Evolutionary conservation across 2,329 filamentous ascomycete genomes (phyloP), one percentile per base, ranked within the genome.

Genomic region (Penicillium brasilianum): DNA sequence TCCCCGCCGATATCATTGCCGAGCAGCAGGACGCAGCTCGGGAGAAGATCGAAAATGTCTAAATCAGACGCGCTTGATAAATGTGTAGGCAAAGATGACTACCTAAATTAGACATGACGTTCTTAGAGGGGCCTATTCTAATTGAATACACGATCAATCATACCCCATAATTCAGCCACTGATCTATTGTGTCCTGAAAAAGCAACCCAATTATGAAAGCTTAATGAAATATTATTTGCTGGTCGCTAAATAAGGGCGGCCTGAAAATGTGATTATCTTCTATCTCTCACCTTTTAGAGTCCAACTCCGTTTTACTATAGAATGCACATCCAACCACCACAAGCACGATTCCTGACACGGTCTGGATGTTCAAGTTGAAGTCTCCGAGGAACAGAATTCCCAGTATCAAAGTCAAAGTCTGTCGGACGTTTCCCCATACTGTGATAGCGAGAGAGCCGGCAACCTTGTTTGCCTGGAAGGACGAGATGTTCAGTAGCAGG

Each of bases 1-100:
- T 79, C 44, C 77, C 77, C 1, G 77, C 77, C 3, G 77, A 79
- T 58, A 66, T 78, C 10, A 74, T 79, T 53, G 69, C 73, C 2
- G 75, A 77, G 55, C 66, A 74, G 62, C 71, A 75, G 39, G 25
- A 61, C 56, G 68, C 63, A 1, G 65, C 60, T 28, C 20, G 30
- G 4, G 58, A 58, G 22, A 65, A 65, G 54, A 58, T 51, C 9
- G 52, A 44, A 5, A 32, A 8, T 20, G 30, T 37, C 14, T 49
- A 14, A 48, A 14, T 25, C 28, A 50, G 6, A 20, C 5, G 14
- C 20, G 16, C 10, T 32, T 32, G 22, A n/a, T 5, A 9, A n/a
- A 28, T 18, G 2, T 10, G 16, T 2, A 10, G 16, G 37, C 4
- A 18, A 10, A 18, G n/a, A 41, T 3, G n/a, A 16, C 10, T 18